phyloP scores from a whole-genome alignment of 768 basidiomycete genomes.

The Agaricus subrufescens region DNA sequence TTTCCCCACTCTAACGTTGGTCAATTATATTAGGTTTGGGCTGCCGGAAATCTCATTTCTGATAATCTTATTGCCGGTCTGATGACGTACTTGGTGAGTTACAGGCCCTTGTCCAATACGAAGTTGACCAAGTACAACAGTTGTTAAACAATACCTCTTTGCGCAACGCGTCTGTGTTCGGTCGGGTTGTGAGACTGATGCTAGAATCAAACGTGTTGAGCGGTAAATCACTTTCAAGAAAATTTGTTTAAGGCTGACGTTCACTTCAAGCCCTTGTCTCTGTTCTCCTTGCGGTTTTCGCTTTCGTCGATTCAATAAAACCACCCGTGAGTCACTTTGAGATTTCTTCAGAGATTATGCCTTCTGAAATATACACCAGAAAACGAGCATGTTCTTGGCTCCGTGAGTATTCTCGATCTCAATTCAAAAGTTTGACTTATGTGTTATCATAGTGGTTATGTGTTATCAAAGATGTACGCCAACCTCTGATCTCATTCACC shows the following conservation, averaged over 20 bases:
- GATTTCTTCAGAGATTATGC: neutral
- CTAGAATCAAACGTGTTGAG: conserved; percentile 7
- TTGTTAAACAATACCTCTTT: neutral
- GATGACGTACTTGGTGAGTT: neutral
- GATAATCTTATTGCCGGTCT: conserved; percentile 3
- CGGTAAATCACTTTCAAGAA: neutral
- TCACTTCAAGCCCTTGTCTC: neutral
- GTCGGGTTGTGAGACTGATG: neutral
- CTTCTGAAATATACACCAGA: neutral
- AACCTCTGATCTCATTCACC: neutral
- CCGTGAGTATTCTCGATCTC: neutral
- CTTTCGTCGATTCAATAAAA: neutral
- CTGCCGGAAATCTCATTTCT: neutral
- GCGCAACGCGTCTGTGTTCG: neutral
- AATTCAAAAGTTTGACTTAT: neutral
- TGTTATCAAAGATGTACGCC: neutral
- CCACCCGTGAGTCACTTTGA: neutral
- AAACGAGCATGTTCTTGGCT: conserved; percentile 4
- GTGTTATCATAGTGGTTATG: neutral
- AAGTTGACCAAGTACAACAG: neutral
- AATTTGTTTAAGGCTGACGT: too few relatives aligned
- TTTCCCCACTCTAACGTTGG: neutral
- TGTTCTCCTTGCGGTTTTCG: neutral
- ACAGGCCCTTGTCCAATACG: neutral
- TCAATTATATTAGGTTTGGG: neutral